These are phyloP conservation scores for Stereocaulon alpinum DNA, from an alignment of 495 filamentous ascomycete genomes.

Conservation along the genomic window DNA sequence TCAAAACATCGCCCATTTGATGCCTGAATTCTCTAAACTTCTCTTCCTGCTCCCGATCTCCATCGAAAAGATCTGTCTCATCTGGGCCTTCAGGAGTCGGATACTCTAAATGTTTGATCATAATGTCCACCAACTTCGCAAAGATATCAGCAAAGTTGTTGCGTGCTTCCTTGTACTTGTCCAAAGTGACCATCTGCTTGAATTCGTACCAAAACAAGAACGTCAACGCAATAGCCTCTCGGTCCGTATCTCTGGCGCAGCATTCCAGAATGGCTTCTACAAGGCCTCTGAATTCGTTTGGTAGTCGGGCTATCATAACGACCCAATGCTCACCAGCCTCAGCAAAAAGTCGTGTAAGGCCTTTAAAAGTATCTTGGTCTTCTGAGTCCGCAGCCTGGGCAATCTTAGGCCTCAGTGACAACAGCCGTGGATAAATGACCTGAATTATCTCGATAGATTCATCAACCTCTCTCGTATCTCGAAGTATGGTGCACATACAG, in stretches of 20 bases:
- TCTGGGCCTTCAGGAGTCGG: slow-evolving; percentile 63
- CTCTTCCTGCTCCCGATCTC: slow-evolving; percentile 90
- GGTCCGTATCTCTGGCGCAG: slow-evolving; percentile 72
- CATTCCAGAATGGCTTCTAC: slow-evolving; percentile 89
- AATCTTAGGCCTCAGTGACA: slow-evolving; percentile 72
- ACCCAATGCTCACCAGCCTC: slow-evolving; percentile 95
- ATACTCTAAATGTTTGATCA: slow-evolving; percentile 85
- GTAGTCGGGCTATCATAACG: slow-evolving; percentile 74
- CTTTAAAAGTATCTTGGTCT: slow-evolving; percentile 80
- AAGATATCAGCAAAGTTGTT: slow-evolving; percentile 66
- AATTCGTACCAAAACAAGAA: slow-evolving; percentile 98
- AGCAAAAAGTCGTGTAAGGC: slow-evolving; percentile 77
- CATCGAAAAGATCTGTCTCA: slow-evolving; percentile 81
- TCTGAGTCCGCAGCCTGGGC: slow-evolving; percentile 61
- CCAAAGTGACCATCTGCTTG: slow-evolving; percentile 87
- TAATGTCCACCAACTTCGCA: slow-evolving; percentile 80
- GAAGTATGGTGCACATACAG: slow-evolving; percentile 80
- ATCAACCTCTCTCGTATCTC: slow-evolving; percentile 81
- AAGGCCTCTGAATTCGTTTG: slow-evolving; percentile 68
- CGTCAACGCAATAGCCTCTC: slow-evolving; percentile 81
- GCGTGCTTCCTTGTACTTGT: slow-evolving; percentile 76
- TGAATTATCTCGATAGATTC: slow-evolving; percentile 72
- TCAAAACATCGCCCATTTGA: slow-evolving; percentile 94
- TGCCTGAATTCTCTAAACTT: slow-evolving; percentile 96
- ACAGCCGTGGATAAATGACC: slow-evolving; percentile 70